Percentiles rank a stretch among this genome's conserved stretches.
phyloP scores from a whole-genome alignment of 139 green algal genomes.

The Coelastrella sp. region DNA sequence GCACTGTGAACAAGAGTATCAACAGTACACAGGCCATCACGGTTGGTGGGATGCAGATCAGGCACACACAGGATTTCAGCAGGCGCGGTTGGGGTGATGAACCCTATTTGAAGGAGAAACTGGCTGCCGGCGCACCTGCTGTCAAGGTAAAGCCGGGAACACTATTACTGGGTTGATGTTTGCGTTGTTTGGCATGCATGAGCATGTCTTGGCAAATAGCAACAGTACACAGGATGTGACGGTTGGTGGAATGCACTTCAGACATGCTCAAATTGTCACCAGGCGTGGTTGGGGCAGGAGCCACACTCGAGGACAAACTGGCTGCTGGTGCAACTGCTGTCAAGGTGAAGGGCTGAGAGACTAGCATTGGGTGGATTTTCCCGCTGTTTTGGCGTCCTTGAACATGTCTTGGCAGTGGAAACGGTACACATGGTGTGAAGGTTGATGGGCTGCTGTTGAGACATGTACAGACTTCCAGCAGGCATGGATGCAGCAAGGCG shows the following conservation, averaged over 20 bases:
- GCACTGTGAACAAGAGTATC: conserved; percentile 1
- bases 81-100: conserved; percentile 1
- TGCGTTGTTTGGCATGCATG: background rate
- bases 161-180: background rate
- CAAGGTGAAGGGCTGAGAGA: background rate
- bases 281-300: background rate
- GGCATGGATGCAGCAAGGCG: no score
- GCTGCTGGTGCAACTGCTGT: background rate
- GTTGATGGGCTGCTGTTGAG: no score
- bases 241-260: background rate
- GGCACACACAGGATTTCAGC: background rate
- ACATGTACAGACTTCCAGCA: no score
- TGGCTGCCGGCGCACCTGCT: background rate
- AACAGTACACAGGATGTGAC: conserved; percentile 1
- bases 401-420: no score
- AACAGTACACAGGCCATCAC: background rate
- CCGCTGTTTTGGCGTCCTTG: no score
- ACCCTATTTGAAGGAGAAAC: conserved; percentile 25
- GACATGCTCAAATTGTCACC: background rate
- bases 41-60: background rate
- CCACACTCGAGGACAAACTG: conserved; percentile 24
- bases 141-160: conserved; percentile 5
- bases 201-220: background rate
- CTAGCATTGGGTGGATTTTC: no score
- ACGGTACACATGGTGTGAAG: no score